Conservation (phyloP, 306 rosid genomes). For the Lithocarpus polystachyus region DNA sequence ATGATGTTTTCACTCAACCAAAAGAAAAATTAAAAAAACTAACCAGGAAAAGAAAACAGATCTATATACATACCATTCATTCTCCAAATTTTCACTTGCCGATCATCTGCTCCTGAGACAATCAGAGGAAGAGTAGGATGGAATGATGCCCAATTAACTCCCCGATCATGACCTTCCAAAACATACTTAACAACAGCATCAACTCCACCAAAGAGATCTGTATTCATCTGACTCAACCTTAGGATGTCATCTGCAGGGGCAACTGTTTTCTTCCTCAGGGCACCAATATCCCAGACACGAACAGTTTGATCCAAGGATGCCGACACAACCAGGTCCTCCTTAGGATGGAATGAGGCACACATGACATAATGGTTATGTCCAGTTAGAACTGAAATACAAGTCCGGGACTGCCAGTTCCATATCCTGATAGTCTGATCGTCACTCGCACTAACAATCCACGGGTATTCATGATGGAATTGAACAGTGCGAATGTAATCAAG, state of each 20-base stretch:
- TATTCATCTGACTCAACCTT: conserved; percentile 89
- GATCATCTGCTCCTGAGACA: conserved; percentile 96
- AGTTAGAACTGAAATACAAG: conserved; percentile 87
- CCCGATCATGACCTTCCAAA: conserved; percentile 97
- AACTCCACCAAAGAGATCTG: conserved; percentile 93
- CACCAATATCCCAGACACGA: conserved; percentile 97
- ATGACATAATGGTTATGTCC: conserved; percentile 98
- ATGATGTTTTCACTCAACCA: neutral
- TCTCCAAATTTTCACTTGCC: conserved; percentile 95
- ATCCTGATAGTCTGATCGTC: conserved; percentile 97
- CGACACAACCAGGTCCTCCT: conserved; percentile 90
- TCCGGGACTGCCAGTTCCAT: conserved; percentile 99
- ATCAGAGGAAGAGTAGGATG: conserved; percentile 92
- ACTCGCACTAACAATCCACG: conserved; percentile 98
- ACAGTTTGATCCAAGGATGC: conserved; percentile 97
- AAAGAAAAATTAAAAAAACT: neutral
- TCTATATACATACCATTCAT: conserved; percentile 68
- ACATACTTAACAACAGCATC: conserved; percentile 95
- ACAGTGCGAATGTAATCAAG: conserved; percentile 96
- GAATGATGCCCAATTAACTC: conserved; percentile 96
- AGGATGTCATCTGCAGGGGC: conserved; percentile 90
- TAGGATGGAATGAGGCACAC: conserved; percentile 96
- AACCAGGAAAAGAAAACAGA: neutral
- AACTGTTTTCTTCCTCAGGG: conserved; percentile 85
- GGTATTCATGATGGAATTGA: conserved; percentile 92